These are phyloP conservation scores for Garcia nutans DNA, from an alignment of 345 rosid species.

Conservation along the genomic window DNA sequence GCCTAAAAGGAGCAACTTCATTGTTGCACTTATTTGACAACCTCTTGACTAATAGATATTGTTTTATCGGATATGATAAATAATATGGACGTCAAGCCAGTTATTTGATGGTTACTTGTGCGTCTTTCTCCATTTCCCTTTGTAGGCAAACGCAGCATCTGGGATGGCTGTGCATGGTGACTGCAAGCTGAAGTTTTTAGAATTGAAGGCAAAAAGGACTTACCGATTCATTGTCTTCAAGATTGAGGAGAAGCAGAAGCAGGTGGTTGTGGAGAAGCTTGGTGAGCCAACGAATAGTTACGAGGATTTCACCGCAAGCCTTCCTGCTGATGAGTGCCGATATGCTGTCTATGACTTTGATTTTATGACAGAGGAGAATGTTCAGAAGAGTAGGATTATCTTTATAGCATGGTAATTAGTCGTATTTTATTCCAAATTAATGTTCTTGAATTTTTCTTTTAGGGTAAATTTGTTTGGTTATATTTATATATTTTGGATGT, in stretches of 20 bases:
- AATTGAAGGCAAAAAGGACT: constrained; percentile 65
- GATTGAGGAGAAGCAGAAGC: constrained; percentile 67
- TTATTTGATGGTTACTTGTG: constrained; percentile 1
- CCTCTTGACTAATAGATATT: background rate
- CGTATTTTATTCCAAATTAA: background rate
- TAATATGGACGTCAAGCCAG: background rate
- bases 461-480: background rate
- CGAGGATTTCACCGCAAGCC: constrained; percentile 56
- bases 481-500: background rate
- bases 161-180: constrained; percentile 78
- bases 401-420: constrained; percentile 58
- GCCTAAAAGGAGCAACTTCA: background rate
- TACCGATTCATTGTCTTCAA: constrained; percentile 60
- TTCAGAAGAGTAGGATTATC: constrained; percentile 66
- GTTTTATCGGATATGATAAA: background rate
- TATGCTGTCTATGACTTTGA: constrained; percentile 71
- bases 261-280: constrained; percentile 62
- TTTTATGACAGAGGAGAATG: constrained; percentile 59
- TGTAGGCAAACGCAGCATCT: constrained; percentile 62
- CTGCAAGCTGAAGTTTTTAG: constrained; percentile 66
- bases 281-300: constrained; percentile 57
- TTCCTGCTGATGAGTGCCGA: constrained; percentile 66
- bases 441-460: background rate
- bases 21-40: background rate
- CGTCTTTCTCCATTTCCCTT: background rate